A percentile compares a stretch with the other conserved stretches of the same genome.
phyloP scores from a whole-genome alignment of 371 early-diverging fungal species.

The Actinomucor elegans region DNA sequence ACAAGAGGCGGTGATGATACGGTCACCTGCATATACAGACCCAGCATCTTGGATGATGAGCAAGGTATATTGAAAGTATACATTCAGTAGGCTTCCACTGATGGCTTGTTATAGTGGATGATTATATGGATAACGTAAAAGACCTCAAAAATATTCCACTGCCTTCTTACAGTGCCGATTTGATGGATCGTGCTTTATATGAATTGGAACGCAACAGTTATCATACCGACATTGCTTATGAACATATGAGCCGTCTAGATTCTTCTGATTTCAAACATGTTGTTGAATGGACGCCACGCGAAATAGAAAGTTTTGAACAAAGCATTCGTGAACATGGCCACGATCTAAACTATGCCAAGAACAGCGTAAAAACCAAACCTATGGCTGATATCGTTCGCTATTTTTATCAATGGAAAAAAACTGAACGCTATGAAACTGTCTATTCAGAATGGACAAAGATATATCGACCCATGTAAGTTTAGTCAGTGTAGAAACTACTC shows the following conservation, averaged over 20 bases:
- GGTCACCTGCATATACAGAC: constrained; percentile 35
- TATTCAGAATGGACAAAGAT: constrained; percentile 74
- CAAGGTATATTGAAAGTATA: constrained; percentile 6
- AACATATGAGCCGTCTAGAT: constrained; percentile 47
- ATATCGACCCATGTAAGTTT: constrained; percentile 62
- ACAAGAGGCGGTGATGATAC: constrained; percentile 56
- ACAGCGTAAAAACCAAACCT: constrained; percentile 48
- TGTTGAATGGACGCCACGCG: constrained; percentile 62
- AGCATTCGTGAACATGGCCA: constrained; percentile 70
- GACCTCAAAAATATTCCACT: constrained; percentile 39
- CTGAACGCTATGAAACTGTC: constrained; percentile 64
- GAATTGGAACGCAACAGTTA: constrained; percentile 57
- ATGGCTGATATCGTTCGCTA: constrained; percentile 68
- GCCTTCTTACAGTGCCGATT: constrained; percentile 49
- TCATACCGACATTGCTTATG: constrained; percentile 58
- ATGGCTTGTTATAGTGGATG: constrained; percentile 48
- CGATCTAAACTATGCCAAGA: constrained; percentile 65
- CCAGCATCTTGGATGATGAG: neutral
- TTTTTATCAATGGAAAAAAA: constrained; percentile 78
- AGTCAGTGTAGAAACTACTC: no score
- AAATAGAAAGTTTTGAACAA: constrained; percentile 66
- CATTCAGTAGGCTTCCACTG: no score
- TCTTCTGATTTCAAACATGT: constrained; percentile 52
- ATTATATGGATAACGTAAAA: constrained; percentile 49
- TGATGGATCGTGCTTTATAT: constrained; percentile 63